Evolutionary conservation across 1,139 yeast species (phyloP).

Genomic region (Scheffersomyces stambukii): DNA sequence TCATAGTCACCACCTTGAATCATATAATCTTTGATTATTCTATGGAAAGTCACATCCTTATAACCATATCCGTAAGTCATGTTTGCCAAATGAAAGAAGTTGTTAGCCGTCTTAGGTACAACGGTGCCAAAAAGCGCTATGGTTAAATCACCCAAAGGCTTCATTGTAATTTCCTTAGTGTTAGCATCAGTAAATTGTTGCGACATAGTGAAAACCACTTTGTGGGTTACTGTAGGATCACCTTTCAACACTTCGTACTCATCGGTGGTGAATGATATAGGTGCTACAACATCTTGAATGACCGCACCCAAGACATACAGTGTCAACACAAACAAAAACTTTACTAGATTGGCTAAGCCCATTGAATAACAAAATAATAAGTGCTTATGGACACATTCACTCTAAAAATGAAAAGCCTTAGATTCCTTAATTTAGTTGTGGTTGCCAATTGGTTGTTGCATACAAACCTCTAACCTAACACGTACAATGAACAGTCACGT

Average conservation of each 20-base stretch:
- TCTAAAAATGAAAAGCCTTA: background rate
- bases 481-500: too few relatives aligned
- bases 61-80: constrained; percentile 36
- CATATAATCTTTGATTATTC: constrained; percentile 36
- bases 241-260: constrained; percentile 13
- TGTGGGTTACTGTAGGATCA: constrained; percentile 28
- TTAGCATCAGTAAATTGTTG: constrained; percentile 13
- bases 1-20: constrained; percentile 39
- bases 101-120: constrained; percentile 37
- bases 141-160: constrained; percentile 16
- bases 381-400: too few relatives aligned
- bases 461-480: too few relatives aligned
- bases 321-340: background rate
- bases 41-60: constrained; percentile 26
- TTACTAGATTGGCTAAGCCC: too few relatives aligned
- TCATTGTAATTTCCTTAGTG: too few relatives aligned
- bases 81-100: constrained; percentile 31
- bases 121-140: constrained; percentile 25
- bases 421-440: constrained; percentile 1
- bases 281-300: too few relatives aligned
- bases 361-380: too few relatives aligned
- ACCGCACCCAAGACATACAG: background rate
- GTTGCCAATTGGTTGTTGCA: too few relatives aligned
- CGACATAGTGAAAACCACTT: constrained; percentile 19
- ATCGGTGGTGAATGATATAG: constrained; percentile 7